Percentiles rank a stretch among this genome's conserved stretches.
Conservation (phyloP, 495 filamentous ascomycete species). For the Annulohypoxylon nitens region DNA sequence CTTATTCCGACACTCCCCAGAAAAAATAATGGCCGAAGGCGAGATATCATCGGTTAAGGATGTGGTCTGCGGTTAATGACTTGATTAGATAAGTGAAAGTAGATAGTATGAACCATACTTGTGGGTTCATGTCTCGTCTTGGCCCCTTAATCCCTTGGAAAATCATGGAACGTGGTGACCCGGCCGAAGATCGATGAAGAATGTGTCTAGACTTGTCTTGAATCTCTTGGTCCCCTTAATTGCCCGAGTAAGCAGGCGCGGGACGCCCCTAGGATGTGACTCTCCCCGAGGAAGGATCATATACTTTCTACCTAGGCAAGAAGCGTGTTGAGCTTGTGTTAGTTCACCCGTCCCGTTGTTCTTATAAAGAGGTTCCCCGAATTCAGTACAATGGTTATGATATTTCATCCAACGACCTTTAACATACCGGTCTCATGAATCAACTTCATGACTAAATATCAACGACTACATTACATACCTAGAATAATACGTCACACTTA, state of each 20-base stretch:
- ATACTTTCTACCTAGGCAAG: background rate
- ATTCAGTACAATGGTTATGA: background rate
- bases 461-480: conserved; percentile 4
- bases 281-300: background rate
- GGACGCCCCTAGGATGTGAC: background rate
- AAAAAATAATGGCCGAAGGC: conserved; percentile 6
- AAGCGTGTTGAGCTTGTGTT: background rate
- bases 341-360: background rate
- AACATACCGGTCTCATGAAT: conserved; percentile 20
- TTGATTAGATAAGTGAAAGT: conserved; percentile 2
- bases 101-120: background rate
- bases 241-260: conserved; percentile 9
- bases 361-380: conserved; percentile 7
- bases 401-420: background rate
- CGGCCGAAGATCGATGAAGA: background rate
- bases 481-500: conserved; percentile 8
- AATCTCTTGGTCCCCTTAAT: background rate
- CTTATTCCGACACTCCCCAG: conserved; percentile 6
- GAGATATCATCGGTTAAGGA: background rate
- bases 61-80: background rate
- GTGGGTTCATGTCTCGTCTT: background rate
- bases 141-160: background rate
- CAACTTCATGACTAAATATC: conserved; percentile 17
- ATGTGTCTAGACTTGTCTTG: conserved; percentile 1
- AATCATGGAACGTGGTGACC: background rate